Evolutionary conservation across 2,329 filamentous ascomycete genomes (phyloP).

Genomic region (Claviceps digitariae): DNA sequence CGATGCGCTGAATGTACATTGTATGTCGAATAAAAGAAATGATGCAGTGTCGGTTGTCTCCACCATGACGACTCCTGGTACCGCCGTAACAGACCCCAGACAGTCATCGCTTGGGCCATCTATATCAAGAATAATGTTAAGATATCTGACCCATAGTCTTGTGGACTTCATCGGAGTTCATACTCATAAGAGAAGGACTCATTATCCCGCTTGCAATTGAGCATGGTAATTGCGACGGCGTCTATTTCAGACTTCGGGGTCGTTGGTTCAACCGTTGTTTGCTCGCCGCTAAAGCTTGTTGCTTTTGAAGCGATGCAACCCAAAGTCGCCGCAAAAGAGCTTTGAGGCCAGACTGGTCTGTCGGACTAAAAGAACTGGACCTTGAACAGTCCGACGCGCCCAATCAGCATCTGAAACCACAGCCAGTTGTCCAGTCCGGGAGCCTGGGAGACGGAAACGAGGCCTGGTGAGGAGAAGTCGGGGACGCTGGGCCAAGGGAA

Average conservation of each 20-base stretch:
- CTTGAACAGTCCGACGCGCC: constrained; percentile 1
- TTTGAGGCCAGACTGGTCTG: neutral
- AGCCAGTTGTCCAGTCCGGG: neutral
- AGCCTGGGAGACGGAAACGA: neutral
- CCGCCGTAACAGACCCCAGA: neutral
- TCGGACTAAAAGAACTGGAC: neutral
- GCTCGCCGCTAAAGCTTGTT: neutral
- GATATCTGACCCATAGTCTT: neutral
- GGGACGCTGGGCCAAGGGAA: neutral
- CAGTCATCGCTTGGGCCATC: neutral
- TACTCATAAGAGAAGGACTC: neutral
- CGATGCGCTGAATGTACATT: neutral
- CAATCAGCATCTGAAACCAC: neutral
- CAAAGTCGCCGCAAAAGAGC: neutral
- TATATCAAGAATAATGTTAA: neutral
- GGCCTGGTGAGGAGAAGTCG: neutral
- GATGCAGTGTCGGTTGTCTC: neutral
- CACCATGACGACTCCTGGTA: neutral
- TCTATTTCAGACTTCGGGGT: neutral
- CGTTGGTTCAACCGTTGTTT: neutral
- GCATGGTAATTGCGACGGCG: neutral
- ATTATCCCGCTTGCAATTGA: neutral
- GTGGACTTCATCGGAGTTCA: neutral
- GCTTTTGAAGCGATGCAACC: neutral
- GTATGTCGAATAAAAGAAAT: neutral